A percentile compares a stretch with the other conserved stretches of the same genome.
These are phyloP conservation scores for Hemisphaericaspora xylofermentans DNA, from an alignment of 1,139 yeast species.

Conservation along the genomic window DNA sequence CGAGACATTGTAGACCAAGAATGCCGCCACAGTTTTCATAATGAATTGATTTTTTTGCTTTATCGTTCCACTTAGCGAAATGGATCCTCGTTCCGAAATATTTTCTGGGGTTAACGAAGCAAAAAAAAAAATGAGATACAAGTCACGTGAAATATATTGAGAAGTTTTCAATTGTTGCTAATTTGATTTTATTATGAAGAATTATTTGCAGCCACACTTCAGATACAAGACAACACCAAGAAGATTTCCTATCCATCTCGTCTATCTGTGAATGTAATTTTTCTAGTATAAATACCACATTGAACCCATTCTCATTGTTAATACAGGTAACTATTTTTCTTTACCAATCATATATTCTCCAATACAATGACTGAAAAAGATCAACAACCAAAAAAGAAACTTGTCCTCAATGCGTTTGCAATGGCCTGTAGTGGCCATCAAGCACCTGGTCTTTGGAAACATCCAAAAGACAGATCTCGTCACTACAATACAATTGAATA, in stretches of 20 bases:
- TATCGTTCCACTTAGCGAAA: too few relatives aligned
- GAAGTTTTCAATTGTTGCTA: background rate
- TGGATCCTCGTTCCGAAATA: too few relatives aligned
- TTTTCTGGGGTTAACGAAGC: background rate
- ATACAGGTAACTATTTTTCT: too few relatives aligned
- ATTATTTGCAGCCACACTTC: constrained; percentile 1
- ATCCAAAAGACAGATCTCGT: constrained; percentile 39
- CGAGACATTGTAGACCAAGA: too few relatives aligned
- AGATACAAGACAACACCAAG: too few relatives aligned
- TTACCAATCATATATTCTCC: too few relatives aligned
- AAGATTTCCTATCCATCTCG: too few relatives aligned
- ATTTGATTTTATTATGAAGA: background rate
- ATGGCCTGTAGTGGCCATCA: constrained; percentile 42
- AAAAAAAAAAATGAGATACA: background rate
- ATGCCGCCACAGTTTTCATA: too few relatives aligned
- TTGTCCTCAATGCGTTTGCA: constrained; percentile 39
- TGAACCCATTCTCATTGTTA: background rate
- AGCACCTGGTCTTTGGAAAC: constrained; percentile 43
- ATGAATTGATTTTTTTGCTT: too few relatives aligned
- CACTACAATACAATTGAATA: constrained; percentile 39
- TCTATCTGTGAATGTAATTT: too few relatives aligned
- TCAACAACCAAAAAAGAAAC: constrained; percentile 16
- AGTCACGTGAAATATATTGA: background rate
- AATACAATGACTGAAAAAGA: constrained; percentile 4
- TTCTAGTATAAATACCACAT: background rate